Evolutionary conservation across 768 basidiomycete species (phyloP), one percentile per base, ranked within the genome.

Genomic region (Boletus subcaerulescens): DNA sequence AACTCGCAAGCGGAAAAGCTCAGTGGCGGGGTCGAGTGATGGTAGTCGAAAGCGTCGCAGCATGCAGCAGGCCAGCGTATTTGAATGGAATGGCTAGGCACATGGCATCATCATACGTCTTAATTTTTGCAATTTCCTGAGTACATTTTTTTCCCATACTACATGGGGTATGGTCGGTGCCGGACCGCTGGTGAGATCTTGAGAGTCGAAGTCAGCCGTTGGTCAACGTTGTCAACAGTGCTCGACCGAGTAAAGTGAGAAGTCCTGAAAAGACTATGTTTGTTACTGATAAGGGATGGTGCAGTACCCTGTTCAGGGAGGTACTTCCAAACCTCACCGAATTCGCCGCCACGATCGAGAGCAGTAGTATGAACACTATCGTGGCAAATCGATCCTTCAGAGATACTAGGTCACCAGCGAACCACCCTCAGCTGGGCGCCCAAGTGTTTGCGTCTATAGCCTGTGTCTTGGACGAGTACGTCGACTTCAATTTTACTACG

Each of bases 381-480:
- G 61, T 68, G 56, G 62, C 47, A 38, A 64, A 33, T 55, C 70
- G 41, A 60, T 81, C 68, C 15, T 72, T 63, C 59, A 70, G 20
- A 55, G 74, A 62, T 68, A 71, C 67, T 31, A 32, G 44, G 2
- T 42, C 20, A 14, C 5, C 15, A 17, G 46, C 4, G 22, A 60
- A 51, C 14, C 20, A 56, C 10, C 36, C 60, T 22, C 65, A 72
- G 7, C 59, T 73, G 13, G 81, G 78, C 2, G 60, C 64, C 8
- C 74, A 78, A 47, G 63, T 83, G 0, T 72, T 86, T 17, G 71
- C 70, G 7, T 74, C 80, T 0, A 69, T 86, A 3, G 65, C 75
- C 3, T 74, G 69, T 4, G 68, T 84, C 12, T 68, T 85, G 45
- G 74, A 77, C 35, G 80, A 85, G 85, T 86, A 59, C 7, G 78